Evolutionary conservation across 2,329 filamentous ascomycete genomes (phyloP), one percentile per base, ranked within the genome.

Genomic region (Thyridium curvatum): DNA sequence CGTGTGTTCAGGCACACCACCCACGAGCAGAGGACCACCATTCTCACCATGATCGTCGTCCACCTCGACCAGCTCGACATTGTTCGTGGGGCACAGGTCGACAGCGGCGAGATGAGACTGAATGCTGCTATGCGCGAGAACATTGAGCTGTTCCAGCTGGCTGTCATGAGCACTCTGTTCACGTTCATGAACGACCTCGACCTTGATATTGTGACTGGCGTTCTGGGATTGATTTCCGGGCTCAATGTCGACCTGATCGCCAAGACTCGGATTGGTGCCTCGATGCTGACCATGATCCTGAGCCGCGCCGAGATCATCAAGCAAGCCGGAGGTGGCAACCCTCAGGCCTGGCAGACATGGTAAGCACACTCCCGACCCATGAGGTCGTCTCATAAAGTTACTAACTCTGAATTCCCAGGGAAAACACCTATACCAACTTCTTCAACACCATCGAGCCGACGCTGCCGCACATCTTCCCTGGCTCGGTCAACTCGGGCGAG

Each of bases 251-350:
- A 90, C 44, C 64, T 82, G n/a, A 82, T 96, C 52, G 83, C 86
- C 40, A 83, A 84, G 55, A 95, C 89, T 18, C 85, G 88, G 55
- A 85, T 95, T 47, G 93, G 93, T 32, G 76, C 94, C 34, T 86
- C 84, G 18, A 84, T 97, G 63, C 71, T 98, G 52, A 97, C 91
- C 2, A 91, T 96, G 74, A 82, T 98, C 46, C 77, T 97, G 43
- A 95, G 88, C 53, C 86, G 93, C 45, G 91, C 93, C 28, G 91
- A 96, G 62, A 82, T 97, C 28, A 77, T 96, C 50, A 95, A 94
- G 65, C 86, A 95, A 59, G 81, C 79, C 38, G 80, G 81, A 13
- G 73, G 74, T 37, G 78, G 82, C 15, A 77, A 76, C 38, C 79
- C 90, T 43, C 74, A 81, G 44, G 78, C 87, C 46, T 89, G 86